These are phyloP conservation scores for Dillenia suffruticosa DNA, from an alignment of 164 flowering plant species.

Conservation along the genomic window DNA sequence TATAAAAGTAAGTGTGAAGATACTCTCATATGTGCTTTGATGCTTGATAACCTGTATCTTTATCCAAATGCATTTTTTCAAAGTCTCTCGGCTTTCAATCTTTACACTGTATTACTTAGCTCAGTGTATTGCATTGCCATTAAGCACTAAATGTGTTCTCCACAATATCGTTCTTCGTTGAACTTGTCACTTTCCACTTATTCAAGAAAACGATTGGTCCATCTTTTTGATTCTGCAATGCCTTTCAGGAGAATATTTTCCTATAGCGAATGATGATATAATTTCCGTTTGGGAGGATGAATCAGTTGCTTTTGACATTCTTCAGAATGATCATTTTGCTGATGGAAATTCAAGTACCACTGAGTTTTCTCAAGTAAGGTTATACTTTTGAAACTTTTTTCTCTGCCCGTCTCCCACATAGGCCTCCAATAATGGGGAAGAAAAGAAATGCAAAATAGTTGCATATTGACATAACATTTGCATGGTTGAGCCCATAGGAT, in stretches of 20 bases:
- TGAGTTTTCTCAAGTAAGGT: slow-evolving; percentile 50
- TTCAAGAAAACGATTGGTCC: too few relatives aligned
- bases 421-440: background rate
- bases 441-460: too few relatives aligned
- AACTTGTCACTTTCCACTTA: too few relatives aligned
- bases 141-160: too few relatives aligned
- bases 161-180: too few relatives aligned
- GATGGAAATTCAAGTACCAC: slow-evolving; percentile 48
- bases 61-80: background rate
- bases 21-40: too few relatives aligned
- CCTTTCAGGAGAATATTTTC: slow-evolving; percentile 79
- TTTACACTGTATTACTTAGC: too few relatives aligned
- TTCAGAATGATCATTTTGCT: slow-evolving; percentile 66
- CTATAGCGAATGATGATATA: slow-evolving; percentile 52
- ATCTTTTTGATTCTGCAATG: background rate
- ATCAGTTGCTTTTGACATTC: slow-evolving; percentile 68
- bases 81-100: background rate
- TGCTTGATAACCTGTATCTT: background rate
- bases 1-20: slow-evolving; percentile 57
- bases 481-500: too few relatives aligned
- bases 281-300: slow-evolving; percentile 93
- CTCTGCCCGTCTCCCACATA: too few relatives aligned
- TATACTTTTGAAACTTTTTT: background rate
- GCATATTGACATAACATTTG: too few relatives aligned
- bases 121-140: too few relatives aligned